Evolutionary conservation across 805 yeast genomes (phyloP).

Genomic region (Ogataea minuta): DNA sequence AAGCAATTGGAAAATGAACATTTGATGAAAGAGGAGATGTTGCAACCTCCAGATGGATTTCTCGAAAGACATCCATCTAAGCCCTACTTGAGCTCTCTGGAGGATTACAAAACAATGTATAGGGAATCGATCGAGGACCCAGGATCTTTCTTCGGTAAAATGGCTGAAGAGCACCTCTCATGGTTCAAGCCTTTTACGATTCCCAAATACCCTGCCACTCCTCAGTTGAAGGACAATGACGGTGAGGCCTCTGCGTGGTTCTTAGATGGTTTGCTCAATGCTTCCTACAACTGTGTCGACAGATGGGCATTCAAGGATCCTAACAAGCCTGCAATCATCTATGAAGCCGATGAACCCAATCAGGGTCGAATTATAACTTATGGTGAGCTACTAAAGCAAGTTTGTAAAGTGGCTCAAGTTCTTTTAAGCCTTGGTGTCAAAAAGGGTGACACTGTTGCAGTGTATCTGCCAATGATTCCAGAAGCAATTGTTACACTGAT

Average conservation of each 20-base stretch:
- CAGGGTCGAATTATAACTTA: constrained; percentile 62
- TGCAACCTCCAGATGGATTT: constrained; percentile 36
- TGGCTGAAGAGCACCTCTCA: constrained; percentile 46
- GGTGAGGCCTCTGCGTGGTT: constrained; percentile 69
- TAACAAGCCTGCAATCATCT: constrained; percentile 68
- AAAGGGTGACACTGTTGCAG: constrained; percentile 85
- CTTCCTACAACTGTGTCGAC: constrained; percentile 79
- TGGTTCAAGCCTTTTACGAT: constrained; percentile 54
- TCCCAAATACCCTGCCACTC: constrained; percentile 42
- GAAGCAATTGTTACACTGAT: constrained; percentile 73
- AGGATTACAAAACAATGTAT: constrained; percentile 48
- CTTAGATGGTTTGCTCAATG: constrained; percentile 75
- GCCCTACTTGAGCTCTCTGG: constrained; percentile 49
- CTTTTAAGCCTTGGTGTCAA: constrained; percentile 62
- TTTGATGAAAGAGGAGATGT: constrained; percentile 29
- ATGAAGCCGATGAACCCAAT: constrained; percentile 78
- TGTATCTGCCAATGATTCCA: constrained; percentile 83
- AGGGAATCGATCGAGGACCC: constrained; percentile 58
- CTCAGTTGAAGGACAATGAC: constrained; percentile 44
- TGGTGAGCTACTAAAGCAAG: constrained; percentile 68
- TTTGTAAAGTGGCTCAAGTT: constrained; percentile 69
- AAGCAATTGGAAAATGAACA: constrained; percentile 35
- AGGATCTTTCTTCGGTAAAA: constrained; percentile 50
- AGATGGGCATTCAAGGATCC: constrained; percentile 75
- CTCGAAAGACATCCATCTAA: constrained; percentile 41